phyloP scores from a whole-genome alignment of 495 filamentous ascomycete genomes.

The Talaromyces proteolyticus region DNA sequence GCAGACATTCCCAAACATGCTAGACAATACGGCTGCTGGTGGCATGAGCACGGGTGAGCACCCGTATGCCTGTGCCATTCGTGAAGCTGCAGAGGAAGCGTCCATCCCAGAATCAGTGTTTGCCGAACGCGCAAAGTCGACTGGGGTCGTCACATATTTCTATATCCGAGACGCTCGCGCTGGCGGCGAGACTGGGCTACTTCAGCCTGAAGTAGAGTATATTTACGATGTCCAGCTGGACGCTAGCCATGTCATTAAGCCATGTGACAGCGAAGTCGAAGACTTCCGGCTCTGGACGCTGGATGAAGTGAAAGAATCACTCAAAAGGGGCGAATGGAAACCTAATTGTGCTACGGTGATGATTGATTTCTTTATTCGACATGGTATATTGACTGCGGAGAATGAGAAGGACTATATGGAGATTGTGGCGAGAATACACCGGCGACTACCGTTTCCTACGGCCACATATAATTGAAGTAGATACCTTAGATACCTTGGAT shows the following conservation, averaged over 20 bases:
- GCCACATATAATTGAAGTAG: slow-evolving; percentile 15
- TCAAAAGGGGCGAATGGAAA: slow-evolving; percentile 77
- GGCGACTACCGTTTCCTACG: slow-evolving; percentile 76
- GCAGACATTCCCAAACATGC: slow-evolving; percentile 77
- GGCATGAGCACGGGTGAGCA: slow-evolving; percentile 76
- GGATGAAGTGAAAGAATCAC: slow-evolving; percentile 62
- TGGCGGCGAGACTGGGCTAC: slow-evolving; percentile 78
- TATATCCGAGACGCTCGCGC: slow-evolving; percentile 71
- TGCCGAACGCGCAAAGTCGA: slow-evolving; percentile 44
- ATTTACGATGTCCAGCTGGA: slow-evolving; percentile 84
- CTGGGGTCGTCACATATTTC: slow-evolving; percentile 78
- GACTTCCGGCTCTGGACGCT: slow-evolving; percentile 74
- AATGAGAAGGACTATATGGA: slow-evolving; percentile 79
- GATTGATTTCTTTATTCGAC: slow-evolving; percentile 86
- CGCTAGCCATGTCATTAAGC: slow-evolving; percentile 58
- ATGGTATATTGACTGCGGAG: slow-evolving; percentile 72
- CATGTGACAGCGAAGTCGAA: slow-evolving; percentile 84
- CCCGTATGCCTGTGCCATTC: slow-evolving; percentile 71
- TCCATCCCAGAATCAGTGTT: slow-evolving; percentile 70
- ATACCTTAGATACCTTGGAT: not conserved
- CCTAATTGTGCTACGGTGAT: slow-evolving; percentile 84
- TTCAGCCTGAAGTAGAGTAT: slow-evolving; percentile 91
- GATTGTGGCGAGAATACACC: slow-evolving; percentile 70
- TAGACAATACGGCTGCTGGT: slow-evolving; percentile 93
- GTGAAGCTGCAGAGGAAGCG: slow-evolving; percentile 87